Percentiles rank a stretch among this genome's conserved stretches.
phyloP scores from a whole-genome alignment of 495 filamentous ascomycete species.

The Staphylotrichum longicolle region DNA sequence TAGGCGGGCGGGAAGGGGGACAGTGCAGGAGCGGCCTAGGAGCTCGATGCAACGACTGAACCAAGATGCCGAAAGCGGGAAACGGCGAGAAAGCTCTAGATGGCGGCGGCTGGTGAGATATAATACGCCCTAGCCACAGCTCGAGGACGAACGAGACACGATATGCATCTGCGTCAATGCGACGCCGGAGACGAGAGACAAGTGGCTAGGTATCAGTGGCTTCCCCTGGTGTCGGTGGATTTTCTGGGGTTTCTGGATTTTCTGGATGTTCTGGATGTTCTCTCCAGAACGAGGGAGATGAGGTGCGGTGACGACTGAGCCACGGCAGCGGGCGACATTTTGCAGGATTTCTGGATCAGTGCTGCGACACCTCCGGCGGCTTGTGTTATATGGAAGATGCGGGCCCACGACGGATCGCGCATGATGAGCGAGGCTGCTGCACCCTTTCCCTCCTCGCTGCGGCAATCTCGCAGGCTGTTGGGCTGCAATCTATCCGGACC shows the following conservation, averaged over 20 bases:
- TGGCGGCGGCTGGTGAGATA: no score
- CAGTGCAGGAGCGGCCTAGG: not conserved
- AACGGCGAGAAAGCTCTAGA: no score
- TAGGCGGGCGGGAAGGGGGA: not conserved
- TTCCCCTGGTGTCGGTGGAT: no score
- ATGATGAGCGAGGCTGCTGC: not conserved
- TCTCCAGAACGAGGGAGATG: no score
- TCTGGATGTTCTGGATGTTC: no score
- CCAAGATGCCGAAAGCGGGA: no score
- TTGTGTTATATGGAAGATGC: constrained; percentile 25
- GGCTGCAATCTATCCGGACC: constrained; percentile 30
- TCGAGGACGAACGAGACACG: no score
- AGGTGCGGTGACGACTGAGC: not conserved
- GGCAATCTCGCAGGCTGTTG: not conserved
- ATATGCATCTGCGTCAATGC: no score
- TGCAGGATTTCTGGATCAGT: not conserved
- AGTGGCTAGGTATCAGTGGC: no score
- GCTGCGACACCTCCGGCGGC: not conserved
- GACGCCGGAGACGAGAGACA: no score
- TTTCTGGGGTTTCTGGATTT: no score
- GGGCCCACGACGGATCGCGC: not conserved
- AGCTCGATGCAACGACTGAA: not conserved
- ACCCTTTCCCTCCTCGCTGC: not conserved
- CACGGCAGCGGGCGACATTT: not conserved
- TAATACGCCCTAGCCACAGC: no score